phyloP scores from a whole-genome alignment of 2,329 filamentous ascomycete species.

The Celoporthe dispersa region DNA sequence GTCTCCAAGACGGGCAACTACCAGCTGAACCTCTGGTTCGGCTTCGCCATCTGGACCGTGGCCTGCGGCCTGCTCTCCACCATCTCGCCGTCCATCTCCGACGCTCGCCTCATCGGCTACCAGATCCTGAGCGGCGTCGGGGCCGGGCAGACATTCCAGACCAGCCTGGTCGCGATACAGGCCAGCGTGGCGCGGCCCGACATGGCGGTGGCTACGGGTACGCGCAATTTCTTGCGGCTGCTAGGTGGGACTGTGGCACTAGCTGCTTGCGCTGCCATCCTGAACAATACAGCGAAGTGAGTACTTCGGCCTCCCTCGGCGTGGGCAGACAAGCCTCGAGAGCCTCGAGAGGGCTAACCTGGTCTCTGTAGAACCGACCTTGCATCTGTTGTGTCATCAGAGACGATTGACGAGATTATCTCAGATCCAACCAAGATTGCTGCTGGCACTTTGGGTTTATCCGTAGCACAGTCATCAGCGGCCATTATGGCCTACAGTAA shows the following conservation, averaged over 20 bases:
- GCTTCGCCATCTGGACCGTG: slow-evolving; percentile 26
- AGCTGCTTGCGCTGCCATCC: slow-evolving; percentile 21
- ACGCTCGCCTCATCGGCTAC: slow-evolving; percentile 23
- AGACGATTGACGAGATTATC: slow-evolving; percentile 10
- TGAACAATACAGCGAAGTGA: slow-evolving; percentile 20
- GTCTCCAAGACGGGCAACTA: slow-evolving; percentile 30
- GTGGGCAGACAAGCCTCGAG: not conserved
- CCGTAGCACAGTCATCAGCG: not conserved
- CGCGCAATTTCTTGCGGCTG: slow-evolving; percentile 28
- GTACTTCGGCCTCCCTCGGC: not conserved
- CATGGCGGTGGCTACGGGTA: slow-evolving; percentile 30
- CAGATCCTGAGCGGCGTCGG: slow-evolving; percentile 27
- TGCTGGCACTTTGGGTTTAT: slow-evolving; percentile 17
- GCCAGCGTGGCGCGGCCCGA: slow-evolving; percentile 23
- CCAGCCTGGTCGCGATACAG: slow-evolving; percentile 29
- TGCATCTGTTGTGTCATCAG: not conserved
- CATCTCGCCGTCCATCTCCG: slow-evolving; percentile 17
- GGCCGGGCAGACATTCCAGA: slow-evolving; percentile 27
- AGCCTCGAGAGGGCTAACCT: not conserved
- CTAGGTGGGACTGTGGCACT: slow-evolving; percentile 25
- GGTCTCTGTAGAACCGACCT: slow-evolving; percentile 1
- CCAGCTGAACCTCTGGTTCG: slow-evolving; percentile 18
- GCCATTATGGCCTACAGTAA: slow-evolving; percentile 24
- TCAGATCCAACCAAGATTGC: slow-evolving; percentile 13
- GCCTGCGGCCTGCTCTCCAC: slow-evolving; percentile 25